These are phyloP conservation scores for Neonectria ditissima DNA, from an alignment of 2,329 filamentous ascomycete species.

Conservation along the genomic window DNA sequence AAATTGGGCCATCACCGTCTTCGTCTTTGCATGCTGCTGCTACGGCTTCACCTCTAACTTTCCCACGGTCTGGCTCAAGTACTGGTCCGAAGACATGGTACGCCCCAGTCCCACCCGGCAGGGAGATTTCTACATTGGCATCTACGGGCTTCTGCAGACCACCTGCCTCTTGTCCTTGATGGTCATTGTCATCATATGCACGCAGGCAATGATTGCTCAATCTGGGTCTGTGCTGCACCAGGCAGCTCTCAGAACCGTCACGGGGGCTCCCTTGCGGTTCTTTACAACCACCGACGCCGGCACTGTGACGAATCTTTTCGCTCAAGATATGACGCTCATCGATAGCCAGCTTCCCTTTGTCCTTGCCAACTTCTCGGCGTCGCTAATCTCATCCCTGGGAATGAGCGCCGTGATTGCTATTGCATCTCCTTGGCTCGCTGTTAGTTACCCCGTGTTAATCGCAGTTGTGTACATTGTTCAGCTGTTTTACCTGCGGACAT, in stretches of 20 bases:
- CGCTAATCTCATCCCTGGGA: background rate
- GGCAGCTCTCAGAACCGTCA: slow-evolving; percentile 18
- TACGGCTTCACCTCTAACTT: slow-evolving; percentile 20
- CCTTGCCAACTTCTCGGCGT: slow-evolving; percentile 36
- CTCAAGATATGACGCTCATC: slow-evolving; percentile 53
- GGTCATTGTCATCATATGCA: slow-evolving; percentile 13
- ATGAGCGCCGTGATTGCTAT: slow-evolving; percentile 47
- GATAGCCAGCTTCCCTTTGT: slow-evolving; percentile 50
- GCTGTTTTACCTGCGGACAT: slow-evolving; percentile 68
- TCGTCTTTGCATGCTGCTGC: slow-evolving; percentile 10
- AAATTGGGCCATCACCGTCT: slow-evolving; percentile 3
- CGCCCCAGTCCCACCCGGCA: background rate
- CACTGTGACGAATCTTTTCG: slow-evolving; percentile 51
- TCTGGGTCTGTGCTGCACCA: slow-evolving; percentile 22
- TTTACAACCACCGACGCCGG: slow-evolving; percentile 50
- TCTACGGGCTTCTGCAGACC: slow-evolving; percentile 23
- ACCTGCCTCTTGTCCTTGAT: slow-evolving; percentile 5
- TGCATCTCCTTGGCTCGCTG: slow-evolving; percentile 55
- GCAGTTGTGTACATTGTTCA: slow-evolving; percentile 62
- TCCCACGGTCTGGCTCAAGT: slow-evolving; percentile 37
- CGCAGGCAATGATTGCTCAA: slow-evolving; percentile 17
- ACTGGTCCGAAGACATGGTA: slow-evolving; percentile 28
- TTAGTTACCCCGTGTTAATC: slow-evolving; percentile 61
- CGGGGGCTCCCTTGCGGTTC: slow-evolving; percentile 47
- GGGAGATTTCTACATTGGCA: slow-evolving; percentile 23